These are phyloP conservation scores for Pseudogymnoascus sp. DNA, from an alignment of 2,329 filamentous ascomycete genomes.

Conservation along the genomic window DNA sequence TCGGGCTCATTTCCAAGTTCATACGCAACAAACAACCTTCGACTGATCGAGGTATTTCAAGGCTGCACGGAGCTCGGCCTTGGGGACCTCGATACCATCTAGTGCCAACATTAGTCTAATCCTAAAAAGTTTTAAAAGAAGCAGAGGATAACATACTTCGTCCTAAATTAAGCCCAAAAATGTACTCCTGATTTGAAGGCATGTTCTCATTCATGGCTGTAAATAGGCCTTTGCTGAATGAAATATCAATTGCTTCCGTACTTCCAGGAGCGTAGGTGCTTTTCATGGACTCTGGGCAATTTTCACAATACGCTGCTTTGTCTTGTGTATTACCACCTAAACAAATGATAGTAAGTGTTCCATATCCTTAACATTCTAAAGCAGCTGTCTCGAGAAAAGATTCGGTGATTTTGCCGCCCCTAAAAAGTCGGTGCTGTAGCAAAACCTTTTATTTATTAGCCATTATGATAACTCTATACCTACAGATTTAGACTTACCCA, in stretches of 20 bases:
- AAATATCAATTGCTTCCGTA: neutral
- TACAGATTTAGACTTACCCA: neutral
- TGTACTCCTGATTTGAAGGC: neutral
- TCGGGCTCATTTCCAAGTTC: neutral
- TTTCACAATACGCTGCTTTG: neutral
- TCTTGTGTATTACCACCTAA: constrained; percentile 8
- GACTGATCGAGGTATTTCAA: neutral
- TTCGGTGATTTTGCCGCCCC: neutral
- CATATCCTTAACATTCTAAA: constrained; percentile 2
- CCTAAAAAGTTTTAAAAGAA: neutral
- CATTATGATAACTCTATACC: neutral
- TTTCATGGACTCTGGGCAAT: neutral
- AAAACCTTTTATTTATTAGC: neutral
- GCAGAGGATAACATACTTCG: neutral
- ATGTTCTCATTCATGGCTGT: neutral
- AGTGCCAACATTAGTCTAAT: neutral
- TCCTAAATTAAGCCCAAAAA: constrained; percentile 7
- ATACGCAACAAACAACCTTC: neutral
- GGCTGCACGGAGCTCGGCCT: neutral
- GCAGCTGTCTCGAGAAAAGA: neutral
- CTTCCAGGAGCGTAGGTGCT: neutral
- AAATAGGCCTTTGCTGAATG: neutral
- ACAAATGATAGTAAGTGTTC: neutral
- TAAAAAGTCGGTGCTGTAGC: neutral
- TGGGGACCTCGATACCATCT: neutral